A percentile compares a stretch with the other conserved stretches of the same genome.
phyloP scores from a whole-genome alignment of 2,329 filamentous ascomycete species.

The Fusarium sarcochroum region DNA sequence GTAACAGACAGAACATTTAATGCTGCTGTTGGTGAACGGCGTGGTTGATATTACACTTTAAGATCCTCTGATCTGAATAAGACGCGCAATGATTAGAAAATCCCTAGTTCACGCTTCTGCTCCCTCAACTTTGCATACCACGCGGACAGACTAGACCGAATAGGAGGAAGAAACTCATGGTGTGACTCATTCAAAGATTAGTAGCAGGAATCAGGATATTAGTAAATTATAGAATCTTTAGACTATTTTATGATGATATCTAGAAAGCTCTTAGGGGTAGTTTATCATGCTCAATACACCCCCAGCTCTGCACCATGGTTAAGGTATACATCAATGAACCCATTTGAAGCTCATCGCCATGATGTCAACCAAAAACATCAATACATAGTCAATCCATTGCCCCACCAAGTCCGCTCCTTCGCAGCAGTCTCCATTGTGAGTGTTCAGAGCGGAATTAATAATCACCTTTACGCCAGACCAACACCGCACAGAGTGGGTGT shows the following conservation, averaged over 20 bases:
- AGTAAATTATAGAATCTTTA: too few species aligned
- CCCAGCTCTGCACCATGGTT: not conserved
- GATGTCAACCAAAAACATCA: not conserved
- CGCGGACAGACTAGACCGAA: too few species aligned
- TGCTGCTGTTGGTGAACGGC: conserved; percentile 8
- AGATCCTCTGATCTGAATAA: accelerated
- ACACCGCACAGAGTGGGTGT: conserved; percentile 10
- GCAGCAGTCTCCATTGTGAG: conserved; percentile 12
- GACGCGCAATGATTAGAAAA: too few species aligned
- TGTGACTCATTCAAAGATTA: too few species aligned
- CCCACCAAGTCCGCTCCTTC: conserved; percentile 45
- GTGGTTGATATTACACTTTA: not conserved
- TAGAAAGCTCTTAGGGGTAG: too few species aligned
- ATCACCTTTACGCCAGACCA: conserved; percentile 28
- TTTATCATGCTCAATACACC: not conserved
- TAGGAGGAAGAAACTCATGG: too few species aligned
- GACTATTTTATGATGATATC: too few species aligned
- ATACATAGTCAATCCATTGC: not conserved
- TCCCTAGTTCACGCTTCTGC: too few species aligned
- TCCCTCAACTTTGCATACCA: too few species aligned
- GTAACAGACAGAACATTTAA: not conserved
- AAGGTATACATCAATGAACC: not conserved
- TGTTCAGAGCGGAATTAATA: conserved; percentile 43
- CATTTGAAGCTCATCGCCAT: not conserved
- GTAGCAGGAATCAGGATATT: too few species aligned